phyloP scores from a whole-genome alignment of 768 basidiomycete species.

The Leccinum aurantiacum region DNA sequence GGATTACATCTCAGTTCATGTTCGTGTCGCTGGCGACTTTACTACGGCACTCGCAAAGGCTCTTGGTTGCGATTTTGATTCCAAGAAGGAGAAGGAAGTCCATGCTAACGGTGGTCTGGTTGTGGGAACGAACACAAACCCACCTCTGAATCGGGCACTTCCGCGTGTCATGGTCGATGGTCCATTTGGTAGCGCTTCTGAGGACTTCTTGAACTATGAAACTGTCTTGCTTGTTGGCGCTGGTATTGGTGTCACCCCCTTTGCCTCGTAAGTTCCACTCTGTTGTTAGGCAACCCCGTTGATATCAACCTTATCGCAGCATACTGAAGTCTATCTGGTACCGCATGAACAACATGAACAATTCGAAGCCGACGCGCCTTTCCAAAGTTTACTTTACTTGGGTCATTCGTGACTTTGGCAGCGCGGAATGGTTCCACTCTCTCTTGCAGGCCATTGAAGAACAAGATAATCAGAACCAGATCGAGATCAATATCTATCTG shows the following conservation, averaged over 20 bases:
- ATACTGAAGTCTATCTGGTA: conserved; percentile 94
- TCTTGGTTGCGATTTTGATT: conserved; percentile 80
- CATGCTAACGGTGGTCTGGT: conserved; percentile 54
- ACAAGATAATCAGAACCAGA: conserved; percentile 80
- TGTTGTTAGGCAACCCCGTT: not conserved
- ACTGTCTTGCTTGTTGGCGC: conserved; percentile 87
- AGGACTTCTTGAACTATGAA: conserved; percentile 90
- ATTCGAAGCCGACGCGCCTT: conserved; percentile 73
- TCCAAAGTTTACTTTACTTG: conserved; percentile 94
- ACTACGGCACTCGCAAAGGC: conserved; percentile 78
- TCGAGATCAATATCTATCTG: conserved; percentile 94
- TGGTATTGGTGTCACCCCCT: conserved; percentile 96
- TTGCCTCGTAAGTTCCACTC: conserved; percentile 72
- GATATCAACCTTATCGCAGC: conserved; percentile 35
- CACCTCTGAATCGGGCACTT: conserved; percentile 67
- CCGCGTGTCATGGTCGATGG: conserved; percentile 97
- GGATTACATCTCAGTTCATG: conserved; percentile 92
- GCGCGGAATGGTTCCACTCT: conserved; percentile 93
- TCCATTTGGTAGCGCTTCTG: conserved; percentile 89
- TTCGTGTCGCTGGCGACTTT: conserved; percentile 91
- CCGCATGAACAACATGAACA: conserved; percentile 86
- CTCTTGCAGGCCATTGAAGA: conserved; percentile 91
- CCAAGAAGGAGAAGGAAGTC: conserved; percentile 47
- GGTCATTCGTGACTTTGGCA: conserved; percentile 92
- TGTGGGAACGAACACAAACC: conserved; percentile 54